These are phyloP conservation scores for Elongisporangium senticosum DNA, from an alignment of 352 stramenopile species.

Conservation along the genomic window DNA sequence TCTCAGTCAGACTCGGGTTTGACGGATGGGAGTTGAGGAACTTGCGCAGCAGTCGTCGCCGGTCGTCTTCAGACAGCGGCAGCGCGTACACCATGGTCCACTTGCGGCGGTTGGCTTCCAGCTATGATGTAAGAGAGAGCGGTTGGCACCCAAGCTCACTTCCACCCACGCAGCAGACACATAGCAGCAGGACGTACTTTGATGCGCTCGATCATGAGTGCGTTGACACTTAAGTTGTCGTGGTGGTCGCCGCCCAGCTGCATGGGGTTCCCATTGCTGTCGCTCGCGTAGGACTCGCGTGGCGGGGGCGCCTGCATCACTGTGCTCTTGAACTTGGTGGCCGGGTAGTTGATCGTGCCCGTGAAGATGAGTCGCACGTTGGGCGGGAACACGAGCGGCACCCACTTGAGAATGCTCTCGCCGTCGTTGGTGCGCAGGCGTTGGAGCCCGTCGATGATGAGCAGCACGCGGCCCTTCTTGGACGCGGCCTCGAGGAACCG, in stretches of 20 bases:
- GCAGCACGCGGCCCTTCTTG: slow-evolving; percentile 86
- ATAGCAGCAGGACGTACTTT: slow-evolving; percentile 25
- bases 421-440: slow-evolving; percentile 79
- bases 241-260: slow-evolving; percentile 39
- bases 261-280: neutral
- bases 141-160: too few species aligned
- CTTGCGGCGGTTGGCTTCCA: slow-evolving; percentile 70
- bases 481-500: slow-evolving; percentile 85
- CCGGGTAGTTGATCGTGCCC: slow-evolving; percentile 44
- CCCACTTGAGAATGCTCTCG: slow-evolving; percentile 89
- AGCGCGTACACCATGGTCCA: slow-evolving; percentile 66
- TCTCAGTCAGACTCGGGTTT: slow-evolving; percentile 2
- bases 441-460: slow-evolving; percentile 89
- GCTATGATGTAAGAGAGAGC: slow-evolving; percentile 13
- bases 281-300: neutral
- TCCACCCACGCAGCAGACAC: neutral
- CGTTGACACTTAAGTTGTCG: slow-evolving; percentile 48
- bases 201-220: slow-evolving; percentile 80
- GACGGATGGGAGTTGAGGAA: slow-evolving; percentile 45
- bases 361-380: slow-evolving; percentile 88
- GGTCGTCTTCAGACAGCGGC: slow-evolving; percentile 55
- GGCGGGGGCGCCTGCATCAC: slow-evolving; percentile 4
- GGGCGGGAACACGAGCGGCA: slow-evolving; percentile 80
- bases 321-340: slow-evolving; percentile 25
- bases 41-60: slow-evolving; percentile 47